Evolutionary conservation across 805 yeast genomes (phyloP).

Genomic region (Brettanomyces sp.): DNA sequence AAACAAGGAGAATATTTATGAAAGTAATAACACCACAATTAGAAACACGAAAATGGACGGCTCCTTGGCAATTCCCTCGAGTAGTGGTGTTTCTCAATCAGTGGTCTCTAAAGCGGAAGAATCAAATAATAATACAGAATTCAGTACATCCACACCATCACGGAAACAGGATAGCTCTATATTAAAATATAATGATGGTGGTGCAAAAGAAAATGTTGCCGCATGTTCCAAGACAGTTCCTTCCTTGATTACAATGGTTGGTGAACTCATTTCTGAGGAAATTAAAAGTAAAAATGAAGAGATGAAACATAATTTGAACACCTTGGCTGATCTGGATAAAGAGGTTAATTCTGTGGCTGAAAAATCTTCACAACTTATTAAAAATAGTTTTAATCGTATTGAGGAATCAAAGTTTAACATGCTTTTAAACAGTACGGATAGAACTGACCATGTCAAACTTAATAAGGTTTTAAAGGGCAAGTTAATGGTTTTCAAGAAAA

Average conservation of each 20-base stretch:
- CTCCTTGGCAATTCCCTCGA: neutral
- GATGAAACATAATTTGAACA: conserved; percentile 34
- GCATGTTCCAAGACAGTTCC: conserved; percentile 10
- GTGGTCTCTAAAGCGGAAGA: neutral
- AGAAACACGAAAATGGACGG: neutral
- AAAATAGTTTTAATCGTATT: conserved; percentile 1
- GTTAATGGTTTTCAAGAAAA: neutral
- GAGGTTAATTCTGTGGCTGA: conserved; percentile 26
- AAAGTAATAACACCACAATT: conserved; percentile 10
- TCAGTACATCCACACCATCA: conserved; percentile 5
- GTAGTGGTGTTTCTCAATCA: neutral
- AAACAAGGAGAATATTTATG: conserved; percentile 34
- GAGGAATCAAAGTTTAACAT: conserved; percentile 1
- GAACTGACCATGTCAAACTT: neutral
- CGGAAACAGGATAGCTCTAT: neutral
- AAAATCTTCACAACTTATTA: conserved; percentile 12
- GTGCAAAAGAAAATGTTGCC: neutral
- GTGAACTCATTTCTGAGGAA: conserved; percentile 17
- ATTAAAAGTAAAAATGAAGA: conserved; percentile 41
- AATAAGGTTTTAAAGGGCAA: neutral
- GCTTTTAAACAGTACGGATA: neutral
- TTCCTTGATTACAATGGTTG: conserved; percentile 11
- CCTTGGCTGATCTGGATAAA: conserved; percentile 31
- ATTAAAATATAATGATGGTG: neutral
- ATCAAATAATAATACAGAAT: neutral